Evolutionary conservation across 2,329 filamentous ascomycete species (phyloP), one percentile per base, ranked within the genome.

Genomic region (Alternaria novae-zelandiae): DNA sequence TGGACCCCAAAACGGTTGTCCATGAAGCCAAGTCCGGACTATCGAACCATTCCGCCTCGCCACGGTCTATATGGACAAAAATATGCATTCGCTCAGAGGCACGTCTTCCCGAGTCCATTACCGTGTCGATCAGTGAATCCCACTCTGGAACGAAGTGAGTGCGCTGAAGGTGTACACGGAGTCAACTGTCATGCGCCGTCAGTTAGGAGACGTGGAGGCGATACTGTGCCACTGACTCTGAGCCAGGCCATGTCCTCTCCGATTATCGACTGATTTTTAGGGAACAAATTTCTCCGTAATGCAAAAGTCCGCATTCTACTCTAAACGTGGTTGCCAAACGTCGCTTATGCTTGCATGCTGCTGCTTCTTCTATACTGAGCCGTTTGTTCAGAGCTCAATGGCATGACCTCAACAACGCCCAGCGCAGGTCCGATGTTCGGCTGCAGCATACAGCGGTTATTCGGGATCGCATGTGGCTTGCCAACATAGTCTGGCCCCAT

Each of bases 381-480:
- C 28, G 17, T 36, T 13, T 51, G 26, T 21, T 21, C 28, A 36
- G n/a, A 20, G 26, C 17, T 32, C 26, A 21, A 32, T 13, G 30
- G 20, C 10, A 32, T 21, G 30, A 20, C 47, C 10, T 32, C 26
- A 20, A 51, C 28, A 32, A n/a, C 28, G 28, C 11, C 36, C 20
- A 30, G 23, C 10, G 21, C 45, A 47, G 12, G 17, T 23, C 49
- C 49, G 49, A 41, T 53, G 11, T 53, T 21, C 28, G 49, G 49
- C 49, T 25, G 21, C 28, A n/a, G 30, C 32, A 20, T 20, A 25
- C 26, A 60, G 43, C 51, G 45, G 54, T 50, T 41, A 41, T 41
- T 36, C 47, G 50, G 49, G 46, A 28, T 46, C 59, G 49, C 62
- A 57, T 59, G 60, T 54, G 53, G 46, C 59, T 58, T 28, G 50